phyloP scores from a whole-genome alignment of 805 yeast genomes.

The Candida adriatica region DNA sequence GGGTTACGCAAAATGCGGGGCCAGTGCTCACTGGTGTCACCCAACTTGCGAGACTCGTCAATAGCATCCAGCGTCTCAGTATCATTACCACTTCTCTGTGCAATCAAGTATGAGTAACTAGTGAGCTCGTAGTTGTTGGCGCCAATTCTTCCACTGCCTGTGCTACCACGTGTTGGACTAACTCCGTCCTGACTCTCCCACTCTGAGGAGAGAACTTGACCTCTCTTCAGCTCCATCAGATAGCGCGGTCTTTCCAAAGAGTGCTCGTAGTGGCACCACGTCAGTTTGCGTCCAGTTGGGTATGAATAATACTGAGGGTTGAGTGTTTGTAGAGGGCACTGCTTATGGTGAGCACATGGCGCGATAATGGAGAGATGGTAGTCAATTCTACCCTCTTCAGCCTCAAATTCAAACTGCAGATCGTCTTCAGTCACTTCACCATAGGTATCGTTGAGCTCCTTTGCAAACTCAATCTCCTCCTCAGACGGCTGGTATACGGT shows the following conservation, averaged over 20 bases:
- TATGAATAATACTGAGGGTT: slow-evolving; percentile 59
- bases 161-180: slow-evolving; percentile 46
- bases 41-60: slow-evolving; percentile 32
- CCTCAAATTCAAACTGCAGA: slow-evolving; percentile 41
- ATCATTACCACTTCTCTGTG: slow-evolving; percentile 50
- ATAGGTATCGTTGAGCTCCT: slow-evolving; percentile 30
- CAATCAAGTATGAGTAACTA: slow-evolving; percentile 66
- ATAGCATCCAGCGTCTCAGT: slow-evolving; percentile 32
- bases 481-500: slow-evolving; percentile 14
- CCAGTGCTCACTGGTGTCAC: slow-evolving; percentile 35
- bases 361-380: slow-evolving; percentile 66
- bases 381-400: slow-evolving; percentile 3
- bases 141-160: slow-evolving; percentile 64
- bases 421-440: slow-evolving; percentile 40
- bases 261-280: slow-evolving; percentile 72
- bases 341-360: slow-evolving; percentile 85
- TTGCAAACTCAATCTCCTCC: slow-evolving; percentile 19
- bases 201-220: slow-evolving; percentile 59
- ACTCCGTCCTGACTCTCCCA: slow-evolving; percentile 49
- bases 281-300: slow-evolving; percentile 50
- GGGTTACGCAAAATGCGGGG: slow-evolving; percentile 75
- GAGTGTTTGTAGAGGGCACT: slow-evolving; percentile 79
- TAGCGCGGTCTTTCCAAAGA: slow-evolving; percentile 72
- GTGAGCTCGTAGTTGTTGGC: slow-evolving; percentile 68
- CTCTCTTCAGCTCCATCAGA: slow-evolving; percentile 79